Percentiles rank a stretch among this genome's conserved stretches.
phyloP scores from a whole-genome alignment of 2,329 filamentous ascomycete species.

The Reticulascus tulasneorum region DNA sequence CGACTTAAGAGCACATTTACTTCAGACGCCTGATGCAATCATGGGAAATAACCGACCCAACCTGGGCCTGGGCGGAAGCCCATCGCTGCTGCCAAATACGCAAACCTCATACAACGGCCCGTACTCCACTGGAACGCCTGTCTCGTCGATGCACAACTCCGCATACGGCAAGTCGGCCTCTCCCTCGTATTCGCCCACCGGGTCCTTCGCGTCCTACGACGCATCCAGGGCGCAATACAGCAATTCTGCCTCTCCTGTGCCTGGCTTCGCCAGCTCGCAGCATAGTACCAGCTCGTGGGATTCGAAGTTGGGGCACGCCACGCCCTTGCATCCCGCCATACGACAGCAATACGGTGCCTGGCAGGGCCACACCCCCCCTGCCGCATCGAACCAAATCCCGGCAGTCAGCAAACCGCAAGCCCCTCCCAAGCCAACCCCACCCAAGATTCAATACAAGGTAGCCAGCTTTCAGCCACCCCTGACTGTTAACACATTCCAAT shows the following conservation, averaged over 20 bases:
- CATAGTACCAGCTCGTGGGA: conserved; percentile 11
- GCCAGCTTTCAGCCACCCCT: conserved; percentile 12
- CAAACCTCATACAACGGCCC: no score
- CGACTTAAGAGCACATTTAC: conserved; percentile 41
- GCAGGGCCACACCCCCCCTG: conserved; percentile 5
- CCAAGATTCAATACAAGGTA: conserved; percentile 18
- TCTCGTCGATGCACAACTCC: no score
- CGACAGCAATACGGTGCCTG: conserved; percentile 24
- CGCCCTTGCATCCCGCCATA: conserved; percentile 32
- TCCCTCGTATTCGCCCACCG: conserved; percentile 10
- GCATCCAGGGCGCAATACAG: conserved; percentile 1
- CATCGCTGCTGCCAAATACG: no score
- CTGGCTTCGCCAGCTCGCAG: conserved; percentile 5
- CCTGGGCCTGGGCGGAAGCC: conserved; percentile 12
- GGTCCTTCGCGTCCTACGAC: conserved; percentile 4
- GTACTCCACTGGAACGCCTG: no score
- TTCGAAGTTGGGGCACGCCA: conserved; percentile 12
- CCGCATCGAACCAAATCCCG: neutral
- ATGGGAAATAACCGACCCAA: conserved; percentile 18
- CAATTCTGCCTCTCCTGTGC: conserved; percentile 13
- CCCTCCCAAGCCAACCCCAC: conserved; percentile 6
- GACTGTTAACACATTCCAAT: neutral
- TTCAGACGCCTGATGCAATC: conserved; percentile 33
- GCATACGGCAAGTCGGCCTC: conserved; percentile 14
- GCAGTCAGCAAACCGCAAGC: conserved; percentile 8